These are phyloP conservation scores for Colletotrichum brevisporum DNA, from an alignment of 2,329 filamentous ascomycete genomes.

Conservation along the genomic window DNA sequence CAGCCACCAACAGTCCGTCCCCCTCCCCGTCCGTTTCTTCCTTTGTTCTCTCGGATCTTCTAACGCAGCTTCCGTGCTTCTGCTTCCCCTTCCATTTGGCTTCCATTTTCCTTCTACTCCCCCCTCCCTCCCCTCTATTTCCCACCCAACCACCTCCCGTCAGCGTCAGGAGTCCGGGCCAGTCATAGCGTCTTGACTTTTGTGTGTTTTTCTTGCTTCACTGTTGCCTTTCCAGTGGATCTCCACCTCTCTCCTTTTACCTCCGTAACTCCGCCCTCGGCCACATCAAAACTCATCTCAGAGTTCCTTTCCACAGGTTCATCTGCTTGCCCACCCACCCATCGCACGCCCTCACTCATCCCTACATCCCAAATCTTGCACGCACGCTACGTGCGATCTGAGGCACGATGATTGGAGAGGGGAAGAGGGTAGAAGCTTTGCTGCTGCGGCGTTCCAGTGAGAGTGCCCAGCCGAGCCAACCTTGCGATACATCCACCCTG, in stretches of 20 bases:
- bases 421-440: constrained; percentile 7
- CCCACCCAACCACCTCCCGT: too few relatives aligned
- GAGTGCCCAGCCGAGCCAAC: too few relatives aligned
- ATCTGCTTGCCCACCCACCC: constrained; percentile 27
- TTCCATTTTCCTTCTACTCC: too few relatives aligned
- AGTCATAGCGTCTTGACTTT: background rate
- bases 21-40: constrained; percentile 23
- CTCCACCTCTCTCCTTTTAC: background rate
- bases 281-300: constrained; percentile 18
- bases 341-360: background rate
- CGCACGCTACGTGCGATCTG: constrained; percentile 11
- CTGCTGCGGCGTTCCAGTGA: background rate
- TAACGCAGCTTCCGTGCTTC: constrained; percentile 31
- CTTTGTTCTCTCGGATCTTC: constrained; percentile 36
- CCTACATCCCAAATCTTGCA: constrained; percentile 9
- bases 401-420: background rate
- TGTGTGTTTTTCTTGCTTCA: background rate
- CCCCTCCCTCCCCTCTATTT: too few relatives aligned
- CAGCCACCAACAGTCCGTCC: too few relatives aligned
- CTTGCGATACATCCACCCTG: too few relatives aligned
- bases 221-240: background rate
- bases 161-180: too few relatives aligned
- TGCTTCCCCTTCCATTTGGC: background rate
- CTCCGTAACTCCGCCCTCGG: constrained; percentile 6
- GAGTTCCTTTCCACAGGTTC: constrained; percentile 29